Conservation (phyloP, 2,329 filamentous ascomycete species). For the Chalara sp. region DNA sequence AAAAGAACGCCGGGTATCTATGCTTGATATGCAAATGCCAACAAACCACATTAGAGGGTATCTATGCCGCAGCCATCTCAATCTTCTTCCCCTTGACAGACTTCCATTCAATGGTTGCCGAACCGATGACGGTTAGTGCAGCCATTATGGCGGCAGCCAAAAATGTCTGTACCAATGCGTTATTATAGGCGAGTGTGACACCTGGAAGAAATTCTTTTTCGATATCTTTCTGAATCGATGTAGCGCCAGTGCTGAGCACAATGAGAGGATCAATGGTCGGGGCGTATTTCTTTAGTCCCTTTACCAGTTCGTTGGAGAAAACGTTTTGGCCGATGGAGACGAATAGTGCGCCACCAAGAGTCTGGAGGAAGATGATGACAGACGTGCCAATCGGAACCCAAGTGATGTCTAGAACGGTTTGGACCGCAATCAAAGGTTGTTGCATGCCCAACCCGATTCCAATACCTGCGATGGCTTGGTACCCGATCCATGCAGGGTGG, state of each 20-base stretch:
- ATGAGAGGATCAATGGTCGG: constrained; percentile 35
- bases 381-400: constrained; percentile 46
- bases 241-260: constrained; percentile 47
- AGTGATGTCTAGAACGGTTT: constrained; percentile 48
- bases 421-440: constrained; percentile 47
- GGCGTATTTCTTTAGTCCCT: constrained; percentile 28
- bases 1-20: not conserved
- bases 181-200: constrained; percentile 55
- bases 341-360: constrained; percentile 52
- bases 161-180: constrained; percentile 45
- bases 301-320: constrained; percentile 27
- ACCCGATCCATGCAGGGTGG: constrained; percentile 47
- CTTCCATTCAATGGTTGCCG: constrained; percentile 42
- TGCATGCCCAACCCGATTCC: constrained; percentile 55
- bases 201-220: constrained; percentile 39
- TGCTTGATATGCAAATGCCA: not conserved
- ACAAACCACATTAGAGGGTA: not conserved
- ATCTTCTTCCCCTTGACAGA: constrained; percentile 40
- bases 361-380: constrained; percentile 49
- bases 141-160: constrained; percentile 46
- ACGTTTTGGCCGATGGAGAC: constrained; percentile 49
- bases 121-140: constrained; percentile 36
- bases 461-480: constrained; percentile 46
- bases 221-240: constrained; percentile 50
- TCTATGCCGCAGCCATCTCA: constrained; percentile 21